Percentiles rank a stretch among this genome's conserved stretches.
phyloP scores from a whole-genome alignment of 2,329 filamentous ascomycete genomes.

The Camillea tinctor region DNA sequence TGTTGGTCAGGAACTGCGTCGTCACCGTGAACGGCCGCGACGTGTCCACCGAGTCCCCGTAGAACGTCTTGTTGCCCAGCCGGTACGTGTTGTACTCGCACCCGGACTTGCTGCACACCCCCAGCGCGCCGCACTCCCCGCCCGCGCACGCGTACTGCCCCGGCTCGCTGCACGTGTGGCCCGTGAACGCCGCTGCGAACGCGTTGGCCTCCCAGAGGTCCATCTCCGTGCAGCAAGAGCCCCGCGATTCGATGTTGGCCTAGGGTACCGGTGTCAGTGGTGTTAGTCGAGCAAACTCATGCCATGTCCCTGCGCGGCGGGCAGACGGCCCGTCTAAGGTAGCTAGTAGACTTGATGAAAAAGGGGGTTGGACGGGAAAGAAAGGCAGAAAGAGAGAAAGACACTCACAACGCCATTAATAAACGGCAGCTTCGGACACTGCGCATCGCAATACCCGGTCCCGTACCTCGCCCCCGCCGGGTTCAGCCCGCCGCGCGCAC shows the following conservation, averaged over 20 bases:
- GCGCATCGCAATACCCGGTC: slow-evolving; percentile 60
- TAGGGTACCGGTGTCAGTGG: slow-evolving; percentile 28
- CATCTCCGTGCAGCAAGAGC: slow-evolving; percentile 67
- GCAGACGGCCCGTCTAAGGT: neutral
- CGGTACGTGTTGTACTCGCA: slow-evolving; percentile 39
- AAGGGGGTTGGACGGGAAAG: slow-evolving; percentile 7
- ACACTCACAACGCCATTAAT: slow-evolving; percentile 44
- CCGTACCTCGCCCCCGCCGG: slow-evolving; percentile 59
- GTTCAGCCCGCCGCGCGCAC: slow-evolving; percentile 52
- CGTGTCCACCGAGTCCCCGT: slow-evolving; percentile 28
- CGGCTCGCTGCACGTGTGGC: slow-evolving; percentile 53
- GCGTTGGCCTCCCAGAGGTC: slow-evolving; percentile 66
- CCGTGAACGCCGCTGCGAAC: slow-evolving; percentile 56
- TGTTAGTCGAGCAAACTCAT: neutral
- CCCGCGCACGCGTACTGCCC: slow-evolving; percentile 41
- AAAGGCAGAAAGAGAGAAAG: no score
- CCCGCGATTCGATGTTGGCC: slow-evolving; percentile 55
- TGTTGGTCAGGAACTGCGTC: slow-evolving; percentile 27
- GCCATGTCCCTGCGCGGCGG: neutral
- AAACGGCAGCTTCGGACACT: slow-evolving; percentile 48
- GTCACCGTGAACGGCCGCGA: slow-evolving; percentile 28
- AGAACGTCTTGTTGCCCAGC: slow-evolving; percentile 28
- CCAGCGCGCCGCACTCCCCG: slow-evolving; percentile 26
- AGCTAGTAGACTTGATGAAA: neutral
- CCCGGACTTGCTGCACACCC: slow-evolving; percentile 39